Evolutionary conservation across 169 alveolate species (phyloP), one percentile per base, ranked within the genome.

Genomic region (Eimeria sp.): DNA sequence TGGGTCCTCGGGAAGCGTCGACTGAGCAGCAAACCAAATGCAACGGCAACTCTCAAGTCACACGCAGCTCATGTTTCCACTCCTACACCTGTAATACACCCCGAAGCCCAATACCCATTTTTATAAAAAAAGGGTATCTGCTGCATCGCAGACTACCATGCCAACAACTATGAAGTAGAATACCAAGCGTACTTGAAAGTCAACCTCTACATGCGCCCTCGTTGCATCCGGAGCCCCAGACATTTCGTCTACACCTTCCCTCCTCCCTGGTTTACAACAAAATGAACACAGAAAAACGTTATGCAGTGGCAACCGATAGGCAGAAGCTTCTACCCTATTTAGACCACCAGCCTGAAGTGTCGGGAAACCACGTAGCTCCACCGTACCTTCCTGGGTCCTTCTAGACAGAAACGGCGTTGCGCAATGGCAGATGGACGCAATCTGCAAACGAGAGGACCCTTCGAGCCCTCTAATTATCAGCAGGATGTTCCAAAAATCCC

Each of bases 391-490:
- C 9, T 27, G 47, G 51, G 63, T n/a, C 57, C 92, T 63, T 51
- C 76, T 84, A 22, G 76, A 84, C 20, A 43, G 61, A 58, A 22
- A 57, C 25, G 92, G 92, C 0, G 92, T 84, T 84, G 92, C 92
- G 54, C 92, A 84, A 58, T 84, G 92, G 76, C 92, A 84, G 9
- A 84, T 84, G 10, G 92, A 84, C n/a, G 92, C 92, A 58, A 84
- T 45, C 92, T 84, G 92, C 73, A 34, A 25, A n/a, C 4, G n/a
- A 22, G 72, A 47, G 57, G 58, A 34, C 45, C 9, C 10, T 25
- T 30, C 9, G 5, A 25, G 4, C 54, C 58, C 61, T 14, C 13
- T 40, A 0, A 16, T 13, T 4, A 13, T 0, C 16, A 34, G 58
- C 51, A 34, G 27, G 27, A 75, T 40, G 34, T 20, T 1, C 58